These are phyloP conservation scores for Ciborinia camelliae DNA, from an alignment of 2,329 filamentous ascomycete genomes.

Conservation along the genomic window DNA sequence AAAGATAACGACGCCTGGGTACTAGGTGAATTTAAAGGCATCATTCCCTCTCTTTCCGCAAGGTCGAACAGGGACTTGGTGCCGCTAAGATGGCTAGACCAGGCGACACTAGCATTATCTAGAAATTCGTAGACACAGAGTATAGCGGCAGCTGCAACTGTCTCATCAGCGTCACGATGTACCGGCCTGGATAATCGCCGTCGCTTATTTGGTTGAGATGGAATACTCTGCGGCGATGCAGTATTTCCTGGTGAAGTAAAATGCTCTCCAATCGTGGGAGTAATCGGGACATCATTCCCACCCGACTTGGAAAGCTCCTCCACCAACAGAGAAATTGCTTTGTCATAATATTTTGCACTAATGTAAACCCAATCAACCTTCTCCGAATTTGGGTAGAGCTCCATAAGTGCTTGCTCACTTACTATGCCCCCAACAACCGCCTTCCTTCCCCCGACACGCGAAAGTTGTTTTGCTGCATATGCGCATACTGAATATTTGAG, in stretches of 20 bases:
- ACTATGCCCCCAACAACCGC: slow-evolving; percentile 48
- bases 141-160: slow-evolving; percentile 63
- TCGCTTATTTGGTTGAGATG: slow-evolving; percentile 38
- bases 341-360: slow-evolving; percentile 58
- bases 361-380: slow-evolving; percentile 57
- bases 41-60: slow-evolving; percentile 48
- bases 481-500: slow-evolving; percentile 54
- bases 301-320: slow-evolving; percentile 37
- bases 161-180: slow-evolving; percentile 51
- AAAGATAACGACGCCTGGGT: slow-evolving; percentile 34
- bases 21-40: slow-evolving; percentile 43
- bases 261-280: slow-evolving; percentile 37
- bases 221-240: slow-evolving; percentile 28
- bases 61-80: slow-evolving; percentile 60
- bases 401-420: slow-evolving; percentile 48
- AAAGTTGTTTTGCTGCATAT: slow-evolving; percentile 59
- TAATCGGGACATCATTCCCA: slow-evolving; percentile 27
- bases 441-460: slow-evolving; percentile 51
- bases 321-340: slow-evolving; percentile 50
- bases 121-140: slow-evolving; percentile 66
- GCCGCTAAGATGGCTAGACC: slow-evolving; percentile 62
- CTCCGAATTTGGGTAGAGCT: slow-evolving; percentile 46
- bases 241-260: slow-evolving; percentile 30
- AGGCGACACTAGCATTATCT: slow-evolving; percentile 60
- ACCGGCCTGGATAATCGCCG: slow-evolving; percentile 43